Evolutionary conservation across 768 basidiomycete species (phyloP).

Genomic region (Leucocoprinus sp.): DNA sequence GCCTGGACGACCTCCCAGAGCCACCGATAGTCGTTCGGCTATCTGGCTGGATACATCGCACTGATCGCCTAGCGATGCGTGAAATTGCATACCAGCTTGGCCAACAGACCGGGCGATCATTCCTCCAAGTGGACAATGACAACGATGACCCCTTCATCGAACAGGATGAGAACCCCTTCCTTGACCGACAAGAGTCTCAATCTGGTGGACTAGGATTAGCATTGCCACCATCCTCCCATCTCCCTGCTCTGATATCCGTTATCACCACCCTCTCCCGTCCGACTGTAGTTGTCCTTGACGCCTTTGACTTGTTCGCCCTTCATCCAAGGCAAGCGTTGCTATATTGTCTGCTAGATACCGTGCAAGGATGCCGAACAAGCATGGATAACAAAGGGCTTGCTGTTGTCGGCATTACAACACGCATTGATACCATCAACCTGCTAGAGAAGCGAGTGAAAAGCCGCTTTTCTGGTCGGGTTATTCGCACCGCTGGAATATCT

Average conservation of each 20-base stretch:
- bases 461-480: conserved; percentile 87
- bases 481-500: conserved; percentile 62
- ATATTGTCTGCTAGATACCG: conserved; percentile 93
- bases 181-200: conserved; percentile 23
- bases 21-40: conserved; percentile 71
- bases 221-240: conserved; percentile 59
- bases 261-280: conserved; percentile 76
- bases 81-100: conserved; percentile 85
- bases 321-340: conserved; percentile 90
- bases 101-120: conserved; percentile 62
- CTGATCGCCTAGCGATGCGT: conserved; percentile 83
- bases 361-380: conserved; percentile 70
- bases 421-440: conserved; percentile 80
- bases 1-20: conserved; percentile 35
- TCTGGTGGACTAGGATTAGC: conserved; percentile 20
- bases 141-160: conserved; percentile 24
- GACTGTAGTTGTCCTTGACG: conserved; percentile 78
- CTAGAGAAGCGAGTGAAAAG: conserved; percentile 97
- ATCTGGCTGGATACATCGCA: conserved; percentile 78
- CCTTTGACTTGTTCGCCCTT: conserved; percentile 87
- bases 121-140: conserved; percentile 25
- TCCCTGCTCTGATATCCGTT: conserved; percentile 66
- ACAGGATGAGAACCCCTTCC: conserved; percentile 39
- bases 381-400: conserved; percentile 60
- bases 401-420: conserved; percentile 79